A percentile compares a stretch with the other conserved stretches of the same genome.
These are phyloP conservation scores for Chytriomyces hyalinus DNA, from an alignment of 192 early-diverging fungal genomes.

Conservation along the genomic window DNA sequence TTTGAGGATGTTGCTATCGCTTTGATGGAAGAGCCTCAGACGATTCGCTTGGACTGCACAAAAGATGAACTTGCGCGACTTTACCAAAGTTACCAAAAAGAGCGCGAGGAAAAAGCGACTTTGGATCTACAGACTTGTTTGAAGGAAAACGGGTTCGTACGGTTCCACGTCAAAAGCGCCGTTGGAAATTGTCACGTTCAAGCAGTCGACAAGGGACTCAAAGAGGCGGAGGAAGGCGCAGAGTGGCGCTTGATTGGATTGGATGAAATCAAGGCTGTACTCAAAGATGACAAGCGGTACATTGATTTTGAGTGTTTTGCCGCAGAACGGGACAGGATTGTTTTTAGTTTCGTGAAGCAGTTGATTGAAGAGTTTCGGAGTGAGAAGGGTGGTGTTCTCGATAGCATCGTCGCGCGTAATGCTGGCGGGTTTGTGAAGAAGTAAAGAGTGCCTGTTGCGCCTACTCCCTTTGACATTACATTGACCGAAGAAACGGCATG, in stretches of 20 bases:
- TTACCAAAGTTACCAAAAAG: constrained; percentile 46
- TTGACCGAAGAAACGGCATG: too few relatives aligned
- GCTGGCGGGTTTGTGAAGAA: constrained; percentile 18
- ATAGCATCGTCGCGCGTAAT: constrained; percentile 27
- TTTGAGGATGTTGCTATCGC: constrained; percentile 44
- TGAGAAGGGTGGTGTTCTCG: constrained; percentile 36
- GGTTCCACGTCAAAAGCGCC: constrained; percentile 57
- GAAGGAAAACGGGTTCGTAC: constrained; percentile 59
- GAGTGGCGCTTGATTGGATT: constrained; percentile 50
- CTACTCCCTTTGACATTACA: too few relatives aligned
- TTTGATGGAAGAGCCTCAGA: constrained; percentile 48
- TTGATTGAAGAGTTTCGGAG: constrained; percentile 31
- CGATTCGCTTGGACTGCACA: constrained; percentile 41
- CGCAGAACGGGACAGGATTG: constrained; percentile 49
- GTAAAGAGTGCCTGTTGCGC: too few relatives aligned
- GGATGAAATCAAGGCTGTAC: constrained; percentile 56
- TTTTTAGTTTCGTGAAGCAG: constrained; percentile 38
- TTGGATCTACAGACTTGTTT: constrained; percentile 48
- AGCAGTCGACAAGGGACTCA: constrained; percentile 45
- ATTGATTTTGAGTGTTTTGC: constrained; percentile 46
- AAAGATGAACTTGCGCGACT: constrained; percentile 33
- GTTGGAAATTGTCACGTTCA: constrained; percentile 41
- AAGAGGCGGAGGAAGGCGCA: constrained; percentile 51
- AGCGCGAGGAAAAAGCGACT: constrained; percentile 42
- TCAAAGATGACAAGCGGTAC: constrained; percentile 63